phyloP scores from a whole-genome alignment of 441 rosid species.

The Mallotus repandus region DNA sequence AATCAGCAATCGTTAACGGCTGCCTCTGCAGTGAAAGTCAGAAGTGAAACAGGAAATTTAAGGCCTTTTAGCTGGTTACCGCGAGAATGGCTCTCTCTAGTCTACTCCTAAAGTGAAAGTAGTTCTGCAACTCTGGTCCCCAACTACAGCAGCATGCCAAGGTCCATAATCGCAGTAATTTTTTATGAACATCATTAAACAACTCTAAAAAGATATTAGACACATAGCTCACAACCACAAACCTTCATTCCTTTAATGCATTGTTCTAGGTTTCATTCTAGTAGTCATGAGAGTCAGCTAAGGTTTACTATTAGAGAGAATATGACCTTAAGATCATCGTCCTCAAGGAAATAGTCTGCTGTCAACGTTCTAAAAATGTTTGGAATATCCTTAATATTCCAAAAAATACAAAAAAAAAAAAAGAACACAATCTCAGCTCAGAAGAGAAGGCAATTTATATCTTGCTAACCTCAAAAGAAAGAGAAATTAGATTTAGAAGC shows the following conservation, averaged over 20 bases:
- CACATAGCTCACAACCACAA: background rate
- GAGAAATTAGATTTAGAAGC: background rate
- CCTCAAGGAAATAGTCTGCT: too few species aligned
- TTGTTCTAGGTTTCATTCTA: background rate
- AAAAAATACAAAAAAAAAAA: too few species aligned
- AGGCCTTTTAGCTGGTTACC: background rate
- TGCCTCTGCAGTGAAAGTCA: background rate
- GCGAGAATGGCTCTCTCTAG: background rate
- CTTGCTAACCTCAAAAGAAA: background rate
- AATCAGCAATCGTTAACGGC: background rate
- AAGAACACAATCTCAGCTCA: background rate
- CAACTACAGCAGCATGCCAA: background rate
- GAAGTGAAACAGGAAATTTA: background rate
- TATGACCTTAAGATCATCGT: background rate
- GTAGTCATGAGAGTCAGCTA: background rate
- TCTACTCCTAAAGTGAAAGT: background rate
- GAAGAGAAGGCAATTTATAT: background rate
- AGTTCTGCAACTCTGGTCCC: constrained; percentile 3
- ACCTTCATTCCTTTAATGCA: background rate
- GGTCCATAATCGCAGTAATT: background rate
- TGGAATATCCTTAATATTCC: too few species aligned
- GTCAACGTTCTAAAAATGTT: too few species aligned
- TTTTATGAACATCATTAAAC: background rate
- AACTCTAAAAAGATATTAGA: background rate
- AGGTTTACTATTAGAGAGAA: background rate